Evolutionary conservation across 2,329 filamentous ascomycete genomes (phyloP).

Genomic region (Exserohilum rostratum): DNA sequence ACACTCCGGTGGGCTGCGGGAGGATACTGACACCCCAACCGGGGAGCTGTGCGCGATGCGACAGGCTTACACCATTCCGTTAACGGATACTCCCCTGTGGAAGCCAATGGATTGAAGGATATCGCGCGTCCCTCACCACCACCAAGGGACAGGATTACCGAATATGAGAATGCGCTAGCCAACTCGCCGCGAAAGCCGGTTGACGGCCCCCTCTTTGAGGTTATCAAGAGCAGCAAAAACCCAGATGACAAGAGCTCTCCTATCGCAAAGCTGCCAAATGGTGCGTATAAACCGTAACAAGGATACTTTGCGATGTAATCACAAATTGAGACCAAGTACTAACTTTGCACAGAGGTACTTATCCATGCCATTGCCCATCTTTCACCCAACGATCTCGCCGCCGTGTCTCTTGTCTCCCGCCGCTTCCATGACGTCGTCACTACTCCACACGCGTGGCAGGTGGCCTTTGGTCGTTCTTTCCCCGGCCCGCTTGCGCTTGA

Average conservation of each 20-base stretch:
- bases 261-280: slow-evolving; percentile 76
- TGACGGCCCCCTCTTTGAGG: slow-evolving; percentile 58
- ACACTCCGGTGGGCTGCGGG: slow-evolving; percentile 45
- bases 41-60: slow-evolving; percentile 26
- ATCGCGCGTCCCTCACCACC: slow-evolving; percentile 28
- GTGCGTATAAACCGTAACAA: slow-evolving; percentile 57
- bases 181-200: slow-evolving; percentile 47
- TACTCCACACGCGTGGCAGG: slow-evolving; percentile 90
- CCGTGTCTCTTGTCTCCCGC: slow-evolving; percentile 83
- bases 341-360: slow-evolving; percentile 72
- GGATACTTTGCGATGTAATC: neutral
- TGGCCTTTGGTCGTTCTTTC: slow-evolving; percentile 90
- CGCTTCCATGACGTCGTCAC: slow-evolving; percentile 87
- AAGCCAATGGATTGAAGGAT: slow-evolving; percentile 38
- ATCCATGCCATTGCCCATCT: slow-evolving; percentile 91
- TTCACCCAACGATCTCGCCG: slow-evolving; percentile 80
- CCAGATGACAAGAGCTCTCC: slow-evolving; percentile 55
- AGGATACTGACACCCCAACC: slow-evolving; percentile 26
- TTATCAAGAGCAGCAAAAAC: slow-evolving; percentile 56
- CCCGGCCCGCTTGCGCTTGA: slow-evolving; percentile 70
- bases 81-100: slow-evolving; percentile 16
- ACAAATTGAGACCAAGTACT: slow-evolving; percentile 7
- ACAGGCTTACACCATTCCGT: slow-evolving; percentile 26
- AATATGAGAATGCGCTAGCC: slow-evolving; percentile 60
- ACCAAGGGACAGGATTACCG: slow-evolving; percentile 58